Evolutionary conservation across 495 filamentous ascomycete species (phyloP).

Genomic region (Penicillium crystallinum): DNA sequence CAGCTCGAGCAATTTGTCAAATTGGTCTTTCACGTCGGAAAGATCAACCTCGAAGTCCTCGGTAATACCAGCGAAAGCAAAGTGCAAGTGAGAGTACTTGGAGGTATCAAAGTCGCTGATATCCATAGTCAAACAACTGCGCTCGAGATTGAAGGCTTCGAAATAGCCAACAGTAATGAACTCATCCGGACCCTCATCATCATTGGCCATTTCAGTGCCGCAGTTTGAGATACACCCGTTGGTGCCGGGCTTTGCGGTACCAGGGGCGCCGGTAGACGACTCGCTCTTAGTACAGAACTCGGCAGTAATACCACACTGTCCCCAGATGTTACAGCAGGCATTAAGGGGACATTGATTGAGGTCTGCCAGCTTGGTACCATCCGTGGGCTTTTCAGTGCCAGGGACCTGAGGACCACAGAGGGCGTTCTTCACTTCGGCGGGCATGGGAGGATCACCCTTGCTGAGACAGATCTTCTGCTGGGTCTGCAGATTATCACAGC

Average conservation of each 20-base stretch:
- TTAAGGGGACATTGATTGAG: too few relatives aligned
- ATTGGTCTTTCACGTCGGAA: conserved; percentile 10
- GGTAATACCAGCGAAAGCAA: conserved; percentile 37
- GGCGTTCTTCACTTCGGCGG: conserved; percentile 28
- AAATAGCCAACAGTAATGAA: neutral
- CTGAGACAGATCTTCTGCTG: conserved; percentile 43
- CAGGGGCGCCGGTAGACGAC: too few relatives aligned
- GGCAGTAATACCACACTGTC: too few relatives aligned
- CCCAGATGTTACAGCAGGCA: too few relatives aligned
- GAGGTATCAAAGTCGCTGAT: conserved; percentile 13
- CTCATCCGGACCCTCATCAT: neutral
- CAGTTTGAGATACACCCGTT: too few relatives aligned
- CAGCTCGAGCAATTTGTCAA: conserved; percentile 20
- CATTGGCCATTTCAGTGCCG: conserved; percentile 33
- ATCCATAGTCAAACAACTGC: conserved; percentile 19
- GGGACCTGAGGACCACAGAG: conserved; percentile 43
- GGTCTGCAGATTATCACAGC: conserved; percentile 31
- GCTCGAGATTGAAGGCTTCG: neutral
- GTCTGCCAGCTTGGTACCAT: too few relatives aligned
- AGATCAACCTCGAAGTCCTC: conserved; percentile 8
- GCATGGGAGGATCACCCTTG: conserved; percentile 42
- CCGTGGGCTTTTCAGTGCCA: conserved; percentile 32
- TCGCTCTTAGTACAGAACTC: too few relatives aligned
- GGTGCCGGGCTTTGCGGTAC: too few relatives aligned
- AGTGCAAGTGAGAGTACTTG: conserved; percentile 42